Base-by-base conservation (phyloP, 805 yeast species). In the Wickerhamomyces rabaulensis region DNA sequence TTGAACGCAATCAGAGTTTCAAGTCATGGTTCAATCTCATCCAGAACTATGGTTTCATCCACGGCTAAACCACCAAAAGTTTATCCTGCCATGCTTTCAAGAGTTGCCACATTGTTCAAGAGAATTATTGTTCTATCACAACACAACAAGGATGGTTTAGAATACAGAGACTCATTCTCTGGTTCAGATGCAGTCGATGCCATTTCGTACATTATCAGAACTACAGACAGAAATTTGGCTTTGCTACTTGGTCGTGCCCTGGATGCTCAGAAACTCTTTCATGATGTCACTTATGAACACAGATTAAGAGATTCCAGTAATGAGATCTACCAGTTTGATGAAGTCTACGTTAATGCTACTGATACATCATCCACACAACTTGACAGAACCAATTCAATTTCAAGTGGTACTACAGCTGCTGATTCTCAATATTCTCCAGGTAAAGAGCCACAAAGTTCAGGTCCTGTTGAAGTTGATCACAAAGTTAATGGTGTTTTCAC, bases 261-360 rank as follows among this genome's bases (percentile, higher is more conserved):
- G 46, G 98, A 94, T 67, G 95, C 97, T 1, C 98, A 94, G 58
- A 87, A 87, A 63, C 79, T 89, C 47, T 90, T 94, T 66, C 96
- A 89, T 61, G 99, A 94, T 67, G 97, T 91, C 22, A 87, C 97
- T 0, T 92, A 92, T 66, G 95, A 90, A 57, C 98, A 91, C 63
- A 74, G 97, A 42, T 72, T 94, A 45, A 75, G 99, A 53, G 99
- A 94, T 66, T 87, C 96, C 0, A 76, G 75, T 19, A 79, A 76
- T 59, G 99, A 94, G 64, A 87, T 92, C 21, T 94, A 92, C 64
- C 95, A 87, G 55, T 87, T 92, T 57, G 78, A 78, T 41, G 83
- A 80, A 49, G 74, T 72, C 12, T 74, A 75, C 51, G 69, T 75
- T 33, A 74, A 72, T 46, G 75, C 50, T 4, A 44, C 41, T 17